A percentile compares a stretch with the other conserved stretches of the same genome.
Conservation (phyloP, 2,329 filamentous ascomycete genomes). For the Fusarium hostae region DNA sequence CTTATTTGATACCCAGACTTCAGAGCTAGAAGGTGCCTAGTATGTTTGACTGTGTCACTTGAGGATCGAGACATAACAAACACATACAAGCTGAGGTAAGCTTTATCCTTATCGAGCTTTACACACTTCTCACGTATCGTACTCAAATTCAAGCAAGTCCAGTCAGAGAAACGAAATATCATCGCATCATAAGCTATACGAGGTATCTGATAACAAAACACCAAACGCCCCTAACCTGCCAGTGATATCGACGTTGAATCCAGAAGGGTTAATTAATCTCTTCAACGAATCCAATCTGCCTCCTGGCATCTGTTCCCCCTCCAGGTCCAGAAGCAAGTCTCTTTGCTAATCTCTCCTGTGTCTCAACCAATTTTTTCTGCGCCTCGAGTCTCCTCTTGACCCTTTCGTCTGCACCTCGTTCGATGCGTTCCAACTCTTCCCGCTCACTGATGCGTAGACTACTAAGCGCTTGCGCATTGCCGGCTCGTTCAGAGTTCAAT, state of each 20-base stretch:
- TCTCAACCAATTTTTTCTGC: conserved; percentile 65
- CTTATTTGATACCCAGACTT: too few species aligned
- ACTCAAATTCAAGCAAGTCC: background rate
- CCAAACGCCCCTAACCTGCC: conserved; percentile 16
- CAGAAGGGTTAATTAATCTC: conserved; percentile 56
- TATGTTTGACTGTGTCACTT: too few species aligned
- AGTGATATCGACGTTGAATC: conserved; percentile 1
- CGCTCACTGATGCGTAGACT: conserved; percentile 61
- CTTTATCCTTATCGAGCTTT: too few species aligned
- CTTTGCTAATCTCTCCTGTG: conserved; percentile 54
- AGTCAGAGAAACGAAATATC: background rate
- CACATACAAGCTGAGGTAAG: too few species aligned
- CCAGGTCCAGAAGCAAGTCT: conserved; percentile 56
- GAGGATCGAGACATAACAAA: too few species aligned
- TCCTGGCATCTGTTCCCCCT: conserved; percentile 48
- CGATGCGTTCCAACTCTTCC: conserved; percentile 61
- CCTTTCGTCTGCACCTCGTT: conserved; percentile 58
- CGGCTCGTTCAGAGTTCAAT: conserved; percentile 58
- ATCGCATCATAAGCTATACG: background rate
- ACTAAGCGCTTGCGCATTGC: conserved; percentile 62
- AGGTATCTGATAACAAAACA: conserved; percentile 14
- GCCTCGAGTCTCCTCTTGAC: conserved; percentile 59
- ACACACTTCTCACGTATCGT: background rate
- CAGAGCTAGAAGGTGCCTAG: too few species aligned
- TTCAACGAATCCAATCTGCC: conserved; percentile 67